phyloP scores from a whole-genome alignment of 371 early-diverging fungal species.

The Rhizopus delemar region DNA sequence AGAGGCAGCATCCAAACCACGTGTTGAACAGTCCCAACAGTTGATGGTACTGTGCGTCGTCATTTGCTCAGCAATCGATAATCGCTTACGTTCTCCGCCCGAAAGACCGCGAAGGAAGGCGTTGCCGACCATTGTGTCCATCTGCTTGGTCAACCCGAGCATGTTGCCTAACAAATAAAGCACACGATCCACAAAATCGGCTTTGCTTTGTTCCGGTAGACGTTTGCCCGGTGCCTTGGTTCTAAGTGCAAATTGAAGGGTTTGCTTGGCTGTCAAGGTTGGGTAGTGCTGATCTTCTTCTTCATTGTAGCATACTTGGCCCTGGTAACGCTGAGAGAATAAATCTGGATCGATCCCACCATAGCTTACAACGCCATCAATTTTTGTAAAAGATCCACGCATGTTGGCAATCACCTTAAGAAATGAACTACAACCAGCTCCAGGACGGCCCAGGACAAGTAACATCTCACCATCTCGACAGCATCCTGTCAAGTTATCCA shows the following conservation, averaged over 20 bases:
- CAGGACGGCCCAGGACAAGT: slow-evolving; percentile 71
- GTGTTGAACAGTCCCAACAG: slow-evolving; percentile 87
- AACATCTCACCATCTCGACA: slow-evolving; percentile 72
- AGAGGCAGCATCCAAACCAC: slow-evolving; percentile 91
- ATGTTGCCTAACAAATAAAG: slow-evolving; percentile 64
- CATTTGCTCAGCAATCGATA: slow-evolving; percentile 86
- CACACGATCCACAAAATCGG: slow-evolving; percentile 48
- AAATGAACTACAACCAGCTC: slow-evolving; percentile 71
- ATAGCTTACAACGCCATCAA: slow-evolving; percentile 60
- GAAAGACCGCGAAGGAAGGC: slow-evolving; percentile 80
- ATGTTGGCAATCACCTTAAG: slow-evolving; percentile 67
- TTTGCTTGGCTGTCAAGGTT: slow-evolving; percentile 68
- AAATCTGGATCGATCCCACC: slow-evolving; percentile 66
- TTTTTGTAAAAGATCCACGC: slow-evolving; percentile 57
- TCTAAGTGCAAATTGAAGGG: slow-evolving; percentile 64
- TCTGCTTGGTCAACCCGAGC: slow-evolving; percentile 73
- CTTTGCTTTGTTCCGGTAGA: slow-evolving; percentile 42
- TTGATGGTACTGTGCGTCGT: slow-evolving; percentile 74
- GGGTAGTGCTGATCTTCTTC: slow-evolving; percentile 78
- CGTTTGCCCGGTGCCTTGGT: slow-evolving; percentile 67
- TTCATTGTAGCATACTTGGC: slow-evolving; percentile 68
- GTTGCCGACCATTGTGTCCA: slow-evolving; percentile 83
- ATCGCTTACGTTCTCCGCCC: slow-evolving; percentile 89
- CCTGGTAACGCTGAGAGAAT: slow-evolving; percentile 57
- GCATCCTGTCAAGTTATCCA: slow-evolving; percentile 60